Percentiles rank a stretch among this genome's conserved stretches.
phyloP scores from a whole-genome alignment of 352 stramenopile species.

The Phytopythium chamaehyphon region DNA sequence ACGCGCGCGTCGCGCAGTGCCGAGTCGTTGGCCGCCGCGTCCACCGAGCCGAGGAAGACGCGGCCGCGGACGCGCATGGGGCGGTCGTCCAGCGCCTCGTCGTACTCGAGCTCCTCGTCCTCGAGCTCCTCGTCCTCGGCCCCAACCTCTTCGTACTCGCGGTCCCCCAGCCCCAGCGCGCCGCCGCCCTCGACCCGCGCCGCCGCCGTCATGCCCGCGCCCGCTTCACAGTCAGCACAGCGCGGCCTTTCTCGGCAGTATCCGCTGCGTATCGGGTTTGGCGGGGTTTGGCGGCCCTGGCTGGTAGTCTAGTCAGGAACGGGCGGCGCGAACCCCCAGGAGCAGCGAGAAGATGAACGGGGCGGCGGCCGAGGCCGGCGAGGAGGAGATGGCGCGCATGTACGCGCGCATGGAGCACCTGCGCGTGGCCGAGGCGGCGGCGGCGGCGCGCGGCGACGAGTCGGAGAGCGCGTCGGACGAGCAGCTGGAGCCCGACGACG shows the following conservation, averaged over 20 bases:
- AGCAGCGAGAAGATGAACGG: not conserved
- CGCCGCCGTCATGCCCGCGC: too few species aligned
- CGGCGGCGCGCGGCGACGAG: constrained; percentile 15
- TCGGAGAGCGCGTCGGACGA: constrained; percentile 39
- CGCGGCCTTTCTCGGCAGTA: too few species aligned
- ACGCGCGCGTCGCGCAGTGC: constrained; percentile 36
- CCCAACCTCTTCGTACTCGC: too few species aligned
- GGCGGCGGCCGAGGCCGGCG: constrained; percentile 17
- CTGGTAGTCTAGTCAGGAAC: not conserved
- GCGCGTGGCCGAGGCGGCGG: constrained; percentile 27
- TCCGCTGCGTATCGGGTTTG: not conserved
- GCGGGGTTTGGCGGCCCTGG: not conserved
- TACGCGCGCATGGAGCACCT: constrained; percentile 53
- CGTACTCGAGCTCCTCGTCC: constrained; percentile 46
- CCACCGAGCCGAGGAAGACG: constrained; percentile 64
- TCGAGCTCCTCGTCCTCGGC: constrained; percentile 8
- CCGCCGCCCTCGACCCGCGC: too few species aligned
- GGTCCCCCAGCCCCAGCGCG: too few species aligned
- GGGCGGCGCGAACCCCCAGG: not conserved
- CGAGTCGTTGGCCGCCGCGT: constrained; percentile 45
- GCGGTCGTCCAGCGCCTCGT: constrained; percentile 54
- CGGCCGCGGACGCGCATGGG: constrained; percentile 44
- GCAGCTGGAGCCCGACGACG: constrained; percentile 32
- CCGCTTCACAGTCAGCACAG: too few species aligned
- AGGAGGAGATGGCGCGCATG: constrained; percentile 49